Percentiles rank a stretch among this genome's conserved stretches.
Conservation (phyloP, 805 yeast genomes). For the Lipomyces mesembrius region DNA sequence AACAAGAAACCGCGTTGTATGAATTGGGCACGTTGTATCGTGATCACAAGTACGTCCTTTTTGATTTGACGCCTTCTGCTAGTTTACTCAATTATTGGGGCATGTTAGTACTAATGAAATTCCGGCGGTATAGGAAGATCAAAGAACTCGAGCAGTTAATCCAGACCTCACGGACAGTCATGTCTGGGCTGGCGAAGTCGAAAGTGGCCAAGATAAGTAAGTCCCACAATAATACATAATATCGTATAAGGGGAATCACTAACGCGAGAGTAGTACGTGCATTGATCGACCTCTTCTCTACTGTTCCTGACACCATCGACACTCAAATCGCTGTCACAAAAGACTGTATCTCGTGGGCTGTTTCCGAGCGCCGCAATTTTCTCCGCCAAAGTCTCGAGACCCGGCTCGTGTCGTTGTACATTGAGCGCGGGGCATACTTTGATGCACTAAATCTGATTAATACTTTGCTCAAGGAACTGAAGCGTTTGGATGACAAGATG, state of each 20-base stretch:
- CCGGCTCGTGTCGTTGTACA: constrained; percentile 76
- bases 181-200: constrained; percentile 84
- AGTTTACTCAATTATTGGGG: neutral
- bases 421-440: constrained; percentile 64
- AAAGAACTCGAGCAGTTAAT: constrained; percentile 65
- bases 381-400: constrained; percentile 86
- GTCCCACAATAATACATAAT: neutral
- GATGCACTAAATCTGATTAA: constrained; percentile 75
- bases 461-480: constrained; percentile 77
- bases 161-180: constrained; percentile 67
- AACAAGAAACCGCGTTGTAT: constrained; percentile 69
- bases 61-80: neutral
- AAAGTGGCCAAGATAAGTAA: constrained; percentile 84
- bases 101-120: neutral
- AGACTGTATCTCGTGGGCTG: constrained; percentile 87
- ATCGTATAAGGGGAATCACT: neutral
- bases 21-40: constrained; percentile 79
- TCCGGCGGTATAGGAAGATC: constrained; percentile 43
- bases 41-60: constrained; percentile 41
- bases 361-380: constrained; percentile 79
- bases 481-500: constrained; percentile 92
- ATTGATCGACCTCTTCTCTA: constrained; percentile 77
- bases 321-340: constrained; percentile 73
- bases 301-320: constrained; percentile 64
- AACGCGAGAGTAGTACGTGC: constrained; percentile 53